Evolutionary conservation across 2,329 filamentous ascomycete genomes (phyloP), one percentile per base, ranked within the genome.

Genomic region (Thermoascus crustaceus): DNA sequence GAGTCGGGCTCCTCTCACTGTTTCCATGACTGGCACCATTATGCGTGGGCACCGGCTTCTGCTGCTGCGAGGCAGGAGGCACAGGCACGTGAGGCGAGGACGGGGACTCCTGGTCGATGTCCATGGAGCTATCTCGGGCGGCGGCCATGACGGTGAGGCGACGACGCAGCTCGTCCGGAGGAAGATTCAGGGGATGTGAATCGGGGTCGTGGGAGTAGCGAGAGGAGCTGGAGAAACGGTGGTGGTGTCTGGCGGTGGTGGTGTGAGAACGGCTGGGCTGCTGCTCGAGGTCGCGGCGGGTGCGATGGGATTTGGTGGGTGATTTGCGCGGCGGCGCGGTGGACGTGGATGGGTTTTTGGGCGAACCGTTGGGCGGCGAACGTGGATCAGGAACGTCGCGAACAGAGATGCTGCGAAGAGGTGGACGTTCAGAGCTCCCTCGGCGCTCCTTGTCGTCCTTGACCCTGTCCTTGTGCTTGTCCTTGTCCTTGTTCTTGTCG

Each of bases 121-220:
- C 84, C 81, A 89, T 87, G 40, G 81, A 78, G 52, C 69, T 75
- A 42, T 67, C 61, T 42, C 57, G 53, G 31, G 61, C 58, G 43
- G 69, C 64, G 37, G 68, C 65, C 64, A 71, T 72, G 53, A 67
- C 71, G 45, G 80, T 80, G 43, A 86, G 71, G 23, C 35, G 41
- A 48, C 85, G 78, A 60, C 84, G 82, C 53, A 86, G 76, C 72
- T 94, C 81, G 67, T 94, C 87, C 30, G 87, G 87, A 2, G 82
- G 86, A 14, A 94, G 76, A 55, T 95, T 95, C 34, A 95, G 74
- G 24, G 89, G 89, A 61, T 95, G 88, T 2, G 78, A 82, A 57
- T 89, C 76, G 45, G 71, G 71, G 56, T 85, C 79, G 51, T 53
- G 50, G 11, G 57, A 52, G 40, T 53, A 53, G 42, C 60, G 58